Evolutionary conservation across 805 yeast genomes (phyloP), one percentile per base, ranked within the genome.

Genomic region (Wickerhamomyces mucosus): DNA sequence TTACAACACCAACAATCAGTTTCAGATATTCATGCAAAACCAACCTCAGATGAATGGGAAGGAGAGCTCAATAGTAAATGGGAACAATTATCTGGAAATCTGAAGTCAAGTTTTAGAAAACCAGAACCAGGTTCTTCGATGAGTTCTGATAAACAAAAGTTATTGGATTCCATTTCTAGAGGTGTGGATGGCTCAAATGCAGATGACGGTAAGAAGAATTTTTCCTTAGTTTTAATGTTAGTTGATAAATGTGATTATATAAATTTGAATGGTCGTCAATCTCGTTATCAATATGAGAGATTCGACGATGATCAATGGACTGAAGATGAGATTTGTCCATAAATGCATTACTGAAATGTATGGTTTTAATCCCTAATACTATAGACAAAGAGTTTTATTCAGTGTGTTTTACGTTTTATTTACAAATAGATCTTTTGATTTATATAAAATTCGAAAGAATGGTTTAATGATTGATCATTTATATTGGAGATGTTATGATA

Each of bases 151-250:
- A 72, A 71, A 35, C 61, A 63, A 22, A 72, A 71, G 42, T 51
- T 63, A 34, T 55, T 84, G 27, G 94, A 84, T 53, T 71, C 81
- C 32, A 77, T 84, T 28, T 64, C 70, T 29, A 66, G 94, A 43
- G 89, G 94, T 10, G 94, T 84, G 13, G 94, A 84, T 55, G 94
- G 94, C 7, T 66, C 72, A 27, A 68, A 72, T 46, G 76, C 72
- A 31, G 75, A 71, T 19, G 72, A 71, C 18, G 72, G 70, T 11
- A 40, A 41, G 25, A 76, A 73, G 47, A 75, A 81, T 51, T 83
- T 79, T 50, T 74, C 75, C 1, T 72, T 82, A 16, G 71, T 81
- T 18, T 75, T 79, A 24, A 53, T 84, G 59, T 73, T 81, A 46
- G 67, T 78, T 24, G 79, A 82, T 32, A 60, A 66, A 28, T 94